Conservation (phyloP, 2,329 filamentous ascomycete species). For the Arthrobotrys sinensis region DNA sequence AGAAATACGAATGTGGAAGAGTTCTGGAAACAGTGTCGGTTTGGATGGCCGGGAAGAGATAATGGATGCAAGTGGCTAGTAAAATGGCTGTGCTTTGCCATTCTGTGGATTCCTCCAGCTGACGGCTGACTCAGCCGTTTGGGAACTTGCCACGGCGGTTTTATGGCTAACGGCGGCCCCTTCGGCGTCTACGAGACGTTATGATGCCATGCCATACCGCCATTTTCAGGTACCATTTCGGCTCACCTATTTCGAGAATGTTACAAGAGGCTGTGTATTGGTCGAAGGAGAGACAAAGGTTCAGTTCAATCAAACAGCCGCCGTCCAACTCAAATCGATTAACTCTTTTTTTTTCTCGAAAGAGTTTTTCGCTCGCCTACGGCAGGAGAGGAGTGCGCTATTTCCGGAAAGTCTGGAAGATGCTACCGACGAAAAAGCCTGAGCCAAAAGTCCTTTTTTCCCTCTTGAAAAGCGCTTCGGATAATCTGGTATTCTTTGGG, state of each 20-base stretch:
- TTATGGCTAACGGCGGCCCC: constrained; percentile 5
- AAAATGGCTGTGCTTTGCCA: constrained; percentile 42
- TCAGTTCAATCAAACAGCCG: constrained; percentile 17
- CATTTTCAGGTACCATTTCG: constrained; percentile 4
- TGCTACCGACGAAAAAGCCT: constrained; percentile 23
- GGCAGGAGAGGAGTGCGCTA: constrained; percentile 39
- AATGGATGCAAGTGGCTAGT: constrained; percentile 48
- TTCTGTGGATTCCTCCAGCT: neutral
- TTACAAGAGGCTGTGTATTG: constrained; percentile 48
- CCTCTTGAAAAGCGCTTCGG: constrained; percentile 14
- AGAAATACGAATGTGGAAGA: constrained; percentile 58
- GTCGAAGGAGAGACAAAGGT: neutral
- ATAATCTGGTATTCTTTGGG: constrained; percentile 40
- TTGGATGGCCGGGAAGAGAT: neutral
- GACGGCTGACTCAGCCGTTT: constrained; percentile 10
- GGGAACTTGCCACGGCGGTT: constrained; percentile 11
- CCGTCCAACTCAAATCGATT: constrained; percentile 19
- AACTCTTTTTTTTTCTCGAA: constrained; percentile 21
- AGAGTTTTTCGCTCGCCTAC: constrained; percentile 34
- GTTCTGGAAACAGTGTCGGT: constrained; percentile 42
- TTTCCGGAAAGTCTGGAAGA: constrained; percentile 49
- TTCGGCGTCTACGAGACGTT: constrained; percentile 19
- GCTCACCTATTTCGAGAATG: constrained; percentile 15
- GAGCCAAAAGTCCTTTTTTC: neutral
- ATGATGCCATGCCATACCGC: constrained; percentile 17